Evolutionary conservation across 2,329 filamentous ascomycete genomes (phyloP).

Genomic region (Ophiosphaerella narmari): DNA sequence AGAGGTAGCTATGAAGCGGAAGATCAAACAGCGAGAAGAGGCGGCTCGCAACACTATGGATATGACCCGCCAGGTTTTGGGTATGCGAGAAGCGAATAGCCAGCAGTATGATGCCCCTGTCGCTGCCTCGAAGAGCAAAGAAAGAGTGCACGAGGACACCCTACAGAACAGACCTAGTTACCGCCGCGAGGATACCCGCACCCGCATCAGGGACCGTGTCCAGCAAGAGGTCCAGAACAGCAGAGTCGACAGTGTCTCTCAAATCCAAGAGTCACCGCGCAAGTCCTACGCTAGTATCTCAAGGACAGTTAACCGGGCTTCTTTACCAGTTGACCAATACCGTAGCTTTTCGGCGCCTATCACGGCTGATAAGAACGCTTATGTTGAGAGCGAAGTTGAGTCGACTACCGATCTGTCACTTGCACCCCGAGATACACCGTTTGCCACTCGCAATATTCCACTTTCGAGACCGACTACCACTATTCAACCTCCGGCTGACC

Average conservation of each 20-base stretch:
- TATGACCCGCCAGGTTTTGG: conserved; percentile 38
- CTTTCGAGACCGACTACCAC: conserved; percentile 19
- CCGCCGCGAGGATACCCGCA: conserved; percentile 39
- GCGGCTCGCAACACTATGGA: conserved; percentile 32
- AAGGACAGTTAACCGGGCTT: conserved; percentile 16
- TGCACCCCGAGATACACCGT: conserved; percentile 35
- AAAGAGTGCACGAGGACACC: conserved; percentile 21
- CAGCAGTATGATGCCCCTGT: conserved; percentile 15
- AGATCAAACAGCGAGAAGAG: conserved; percentile 37
- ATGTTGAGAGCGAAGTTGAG: conserved; percentile 40
- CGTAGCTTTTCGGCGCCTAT: conserved; percentile 43
- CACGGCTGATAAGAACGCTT: conserved; percentile 19
- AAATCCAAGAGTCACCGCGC: conserved; percentile 25
- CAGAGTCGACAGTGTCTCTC: conserved; percentile 23
- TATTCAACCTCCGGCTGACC: conserved; percentile 35
- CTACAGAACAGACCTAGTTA: conserved; percentile 33
- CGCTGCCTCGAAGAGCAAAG: conserved; percentile 18
- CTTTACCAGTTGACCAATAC: conserved; percentile 18
- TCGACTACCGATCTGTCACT: conserved; percentile 49
- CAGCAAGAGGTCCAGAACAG: conserved; percentile 43
- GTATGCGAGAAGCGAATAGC: conserved; percentile 30
- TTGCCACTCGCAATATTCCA: conserved; percentile 29
- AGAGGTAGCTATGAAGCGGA: conserved; percentile 39
- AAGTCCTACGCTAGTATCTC: conserved; percentile 32
- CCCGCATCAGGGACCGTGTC: conserved; percentile 39